Base-by-base conservation (phyloP, 2,329 filamentous ascomycete species). In the Raffaelea albimanens region DNA sequence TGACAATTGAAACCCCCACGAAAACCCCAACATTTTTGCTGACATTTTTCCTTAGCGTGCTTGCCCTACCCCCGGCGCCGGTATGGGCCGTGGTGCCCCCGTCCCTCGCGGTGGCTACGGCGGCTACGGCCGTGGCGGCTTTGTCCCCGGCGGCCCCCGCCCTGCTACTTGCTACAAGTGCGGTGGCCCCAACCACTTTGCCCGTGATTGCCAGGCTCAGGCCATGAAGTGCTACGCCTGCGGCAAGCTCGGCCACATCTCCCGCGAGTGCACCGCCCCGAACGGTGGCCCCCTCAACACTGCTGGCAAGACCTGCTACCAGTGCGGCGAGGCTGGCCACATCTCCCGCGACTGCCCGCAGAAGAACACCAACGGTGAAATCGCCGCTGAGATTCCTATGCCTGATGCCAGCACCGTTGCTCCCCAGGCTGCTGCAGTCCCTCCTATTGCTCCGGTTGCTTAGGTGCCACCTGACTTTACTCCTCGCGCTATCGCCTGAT, bases 221-320 rank as follows among this genome's bases (percentile, higher is more conserved):
- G 87, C 89, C 54, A 95, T 95, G 88, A 96, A 96, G 74, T 96
- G 90, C 77, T 96, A 95, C 62, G 90, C 90, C 56, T 96, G 90
- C 64, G 90, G 90, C 65, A 95, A 95, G 74, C 81, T 95, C 57
- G 88, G 88, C 45, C 89, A 95, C 71, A 95, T 95, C 67, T 94
- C 87, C 11, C 74, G 76, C 59, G 93, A 98, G 69, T 98, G 93
- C 76, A 95, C 90, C 42, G 88, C 91, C 52, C 91, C 93, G 55
- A 97, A 97, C 67, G 93, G 93, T 49, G 93, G 93, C 21, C 89
- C 91, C 42, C 76, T 97, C 57, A 96, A 93, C 78, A 94, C 88
- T 55, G 88, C 87, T 53, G 91, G 91, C 63, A 98, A 97, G 82
- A 95, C 90, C 55, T 98, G 93, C 80, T 98, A 98, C 75, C 85